Conservation (phyloP, 2,329 filamentous ascomycete genomes). For the Coniosporium tulheliwenetii region DNA sequence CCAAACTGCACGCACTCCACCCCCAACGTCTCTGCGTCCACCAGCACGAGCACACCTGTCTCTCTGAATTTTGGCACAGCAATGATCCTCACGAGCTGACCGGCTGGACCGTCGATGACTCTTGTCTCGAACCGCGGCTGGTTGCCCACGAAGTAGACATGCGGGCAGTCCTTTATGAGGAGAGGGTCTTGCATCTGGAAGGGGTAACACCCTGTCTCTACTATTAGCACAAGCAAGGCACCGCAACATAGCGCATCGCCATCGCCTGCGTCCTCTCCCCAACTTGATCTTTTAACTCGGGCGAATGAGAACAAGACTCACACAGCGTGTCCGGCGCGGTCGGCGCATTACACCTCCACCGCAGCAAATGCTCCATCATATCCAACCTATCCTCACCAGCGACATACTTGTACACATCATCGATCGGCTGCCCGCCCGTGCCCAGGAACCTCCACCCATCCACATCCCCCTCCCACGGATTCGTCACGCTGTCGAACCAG, state of each 20-base stretch:
- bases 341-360: conserved; percentile 82
- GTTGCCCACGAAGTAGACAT: conserved; percentile 80
- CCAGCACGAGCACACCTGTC: conserved; percentile 63
- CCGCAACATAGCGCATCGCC: background rate
- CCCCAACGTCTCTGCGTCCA: conserved; percentile 76
- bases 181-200: conserved; percentile 92
- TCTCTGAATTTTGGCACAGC: conserved; percentile 68
- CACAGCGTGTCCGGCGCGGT: conserved; percentile 93
- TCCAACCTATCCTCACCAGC: conserved; percentile 60
- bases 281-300: too few relatives aligned
- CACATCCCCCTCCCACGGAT: conserved; percentile 82
- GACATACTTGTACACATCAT: conserved; percentile 88
- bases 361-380: conserved; percentile 88
- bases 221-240: conserved; percentile 3
- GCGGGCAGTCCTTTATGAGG: conserved; percentile 69
- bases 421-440: conserved; percentile 80
- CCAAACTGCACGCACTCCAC: conserved; percentile 52
- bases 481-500: conserved; percentile 82
- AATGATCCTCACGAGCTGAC: conserved; percentile 62
- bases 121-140: conserved; percentile 65
- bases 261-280: too few relatives aligned
- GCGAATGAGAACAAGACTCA: conserved; percentile 36
- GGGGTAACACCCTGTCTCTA: conserved; percentile 66
- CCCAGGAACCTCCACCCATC: conserved; percentile 81
- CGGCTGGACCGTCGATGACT: conserved; percentile 46